Evolutionary conservation across 208 protist species (phyloP), one percentile per base, ranked within the genome.

Genomic region (Trypanosoma congolense): DNA sequence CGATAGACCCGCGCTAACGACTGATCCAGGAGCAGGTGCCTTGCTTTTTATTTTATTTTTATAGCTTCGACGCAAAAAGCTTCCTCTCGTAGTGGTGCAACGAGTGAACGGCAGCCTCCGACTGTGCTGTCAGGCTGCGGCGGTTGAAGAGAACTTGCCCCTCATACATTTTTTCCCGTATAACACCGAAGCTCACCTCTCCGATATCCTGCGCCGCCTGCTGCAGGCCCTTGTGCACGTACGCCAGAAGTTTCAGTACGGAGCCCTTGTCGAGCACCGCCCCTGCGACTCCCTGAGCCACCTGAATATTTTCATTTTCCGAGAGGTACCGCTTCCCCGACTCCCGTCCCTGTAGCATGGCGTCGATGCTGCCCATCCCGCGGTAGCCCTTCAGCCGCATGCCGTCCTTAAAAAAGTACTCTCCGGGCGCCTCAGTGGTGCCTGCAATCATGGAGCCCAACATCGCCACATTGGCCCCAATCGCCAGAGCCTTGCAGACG

Each of bases 361-460:
- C 96, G 33, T 96, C 93, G 26, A 97, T 72, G 43, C 87, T 96
- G 48, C 96, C 96, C 96, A 98, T 98, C 49, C 96, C 96, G 53
- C 96, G 89, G 70, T 97, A 97, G 51, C 87, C 89, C 90, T 98
- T 98, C 42, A 97, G 73, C 31, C 92, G 86, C 14, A 93, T 47
- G 18, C 93, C 93, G 28, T 92, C 76, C 59, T 86, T 82, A 79
- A 88, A 96, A 67, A 96, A 97, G 77, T 92, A 97, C 63, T 90
- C 87, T 9, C 93, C 93, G 9, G 93, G 93, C 24, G 93, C 93
- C 77, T 97, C 90, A 4, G 72, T 79, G 33, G 93, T 96, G 60
- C 93, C 93, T 42, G 84, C 87, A 50, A 97, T 70, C 87, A 97
- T 89, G 52, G 84, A 91, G 26, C 89, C 89, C 21, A 96, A 77